Evolutionary conservation across 768 basidiomycete genomes (phyloP).

Genomic region (Pisolithus orientalis): DNA sequence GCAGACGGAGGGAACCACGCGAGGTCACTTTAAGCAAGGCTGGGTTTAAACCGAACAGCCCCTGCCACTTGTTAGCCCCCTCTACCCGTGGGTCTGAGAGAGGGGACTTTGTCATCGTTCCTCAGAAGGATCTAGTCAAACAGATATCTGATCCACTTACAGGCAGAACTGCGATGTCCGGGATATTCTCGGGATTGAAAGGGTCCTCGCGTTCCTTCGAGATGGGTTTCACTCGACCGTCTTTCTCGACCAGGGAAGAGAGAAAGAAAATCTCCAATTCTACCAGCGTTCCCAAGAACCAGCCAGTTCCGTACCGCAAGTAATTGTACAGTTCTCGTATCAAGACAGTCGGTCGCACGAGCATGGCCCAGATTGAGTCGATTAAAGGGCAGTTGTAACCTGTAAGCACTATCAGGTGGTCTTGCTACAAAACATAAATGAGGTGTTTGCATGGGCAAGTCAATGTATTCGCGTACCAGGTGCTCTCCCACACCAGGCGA

Average conservation of each 20-base stretch:
- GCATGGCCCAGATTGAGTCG: constrained; percentile 27
- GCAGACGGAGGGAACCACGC: constrained; percentile 15
- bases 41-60: constrained; percentile 20
- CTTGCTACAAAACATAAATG: constrained; percentile 22
- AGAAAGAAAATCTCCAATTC: constrained; percentile 27
- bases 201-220: constrained; percentile 14
- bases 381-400: constrained; percentile 27
- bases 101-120: constrained; percentile 4
- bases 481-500: constrained; percentile 29
- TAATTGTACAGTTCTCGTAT: constrained; percentile 30
- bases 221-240: constrained; percentile 3
- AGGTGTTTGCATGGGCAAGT: not conserved
- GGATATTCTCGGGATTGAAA: constrained; percentile 18
- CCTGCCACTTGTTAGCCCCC: constrained; percentile 8
- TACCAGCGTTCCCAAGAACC: constrained; percentile 25
- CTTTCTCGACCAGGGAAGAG: constrained; percentile 21
- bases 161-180: constrained; percentile 36
- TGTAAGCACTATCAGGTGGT: constrained; percentile 32
- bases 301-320: constrained; percentile 27
- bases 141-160: constrained; percentile 3
- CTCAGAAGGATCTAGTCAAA: constrained; percentile 10
- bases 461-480: constrained; percentile 17
- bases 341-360: constrained; percentile 19
- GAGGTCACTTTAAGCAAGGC: constrained; percentile 19
- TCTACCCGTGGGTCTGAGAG: constrained; percentile 7